These are phyloP conservation scores for Hymenoscyphus fructigenus DNA, from an alignment of 2,329 filamentous ascomycete genomes.

Conservation along the genomic window DNA sequence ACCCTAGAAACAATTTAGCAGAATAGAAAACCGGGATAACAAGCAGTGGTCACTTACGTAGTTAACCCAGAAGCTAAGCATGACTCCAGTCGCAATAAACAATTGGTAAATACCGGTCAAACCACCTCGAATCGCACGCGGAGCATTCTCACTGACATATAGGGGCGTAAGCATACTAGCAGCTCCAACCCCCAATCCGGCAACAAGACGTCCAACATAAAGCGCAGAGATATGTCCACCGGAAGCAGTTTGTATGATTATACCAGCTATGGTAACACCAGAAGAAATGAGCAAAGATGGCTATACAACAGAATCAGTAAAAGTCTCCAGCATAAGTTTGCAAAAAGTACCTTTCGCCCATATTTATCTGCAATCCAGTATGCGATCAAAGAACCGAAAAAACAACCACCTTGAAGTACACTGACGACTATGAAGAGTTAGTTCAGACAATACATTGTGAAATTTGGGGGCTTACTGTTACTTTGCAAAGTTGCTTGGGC, in stretches of 20 bases:
- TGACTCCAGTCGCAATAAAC: slow-evolving; percentile 41
- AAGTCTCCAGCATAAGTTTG: neutral
- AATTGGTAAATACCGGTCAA: slow-evolving; percentile 52
- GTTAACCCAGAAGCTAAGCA: slow-evolving; percentile 45
- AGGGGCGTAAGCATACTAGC: slow-evolving; percentile 42
- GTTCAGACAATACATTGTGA: neutral
- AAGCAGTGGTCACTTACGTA: slow-evolving; percentile 50
- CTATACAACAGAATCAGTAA: slow-evolving; percentile 11
- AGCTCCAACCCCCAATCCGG: slow-evolving; percentile 51
- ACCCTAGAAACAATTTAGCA: slow-evolving; percentile 19
- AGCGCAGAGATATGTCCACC: slow-evolving; percentile 59
- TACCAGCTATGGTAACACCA: slow-evolving; percentile 57
- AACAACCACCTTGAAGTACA: slow-evolving; percentile 68
- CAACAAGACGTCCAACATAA: slow-evolving; percentile 62
- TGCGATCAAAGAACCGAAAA: slow-evolving; percentile 59
- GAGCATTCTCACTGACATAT: slow-evolving; percentile 48
- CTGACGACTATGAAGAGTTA: slow-evolving; percentile 53
- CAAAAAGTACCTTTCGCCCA: slow-evolving; percentile 15
- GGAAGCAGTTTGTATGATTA: slow-evolving; percentile 63
- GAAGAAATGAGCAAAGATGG: slow-evolving; percentile 54
- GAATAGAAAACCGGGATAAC: too few relatives aligned
- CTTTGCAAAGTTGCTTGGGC: slow-evolving; percentile 54
- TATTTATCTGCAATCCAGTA: slow-evolving; percentile 39
- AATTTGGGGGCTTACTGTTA: slow-evolving; percentile 38
- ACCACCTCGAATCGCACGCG: slow-evolving; percentile 50